Percentiles rank a stretch among this genome's conserved stretches.
These are phyloP conservation scores for Cynanchum wilfordii DNA, from an alignment of 257 asterid species.

Conservation along the genomic window DNA sequence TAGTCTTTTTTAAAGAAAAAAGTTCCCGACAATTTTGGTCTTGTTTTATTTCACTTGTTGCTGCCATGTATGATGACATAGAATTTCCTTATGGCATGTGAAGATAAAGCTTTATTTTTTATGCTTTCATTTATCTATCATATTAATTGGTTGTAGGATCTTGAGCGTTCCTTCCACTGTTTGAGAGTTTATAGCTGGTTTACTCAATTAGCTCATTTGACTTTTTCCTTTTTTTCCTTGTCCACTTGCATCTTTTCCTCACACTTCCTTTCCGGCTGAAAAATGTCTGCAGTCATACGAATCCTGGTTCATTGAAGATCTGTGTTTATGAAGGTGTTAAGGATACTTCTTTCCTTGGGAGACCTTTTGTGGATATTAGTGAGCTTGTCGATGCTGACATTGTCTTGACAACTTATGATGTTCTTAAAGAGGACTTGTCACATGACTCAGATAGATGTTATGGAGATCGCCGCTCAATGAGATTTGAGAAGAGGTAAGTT, in stretches of 20 bases:
- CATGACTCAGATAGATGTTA: slow-evolving; percentile 94
- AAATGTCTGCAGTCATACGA: slow-evolving; percentile 64
- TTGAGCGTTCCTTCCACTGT: neutral
- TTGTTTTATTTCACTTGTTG: too few species aligned
- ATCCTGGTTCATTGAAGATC: slow-evolving; percentile 56
- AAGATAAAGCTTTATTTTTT: neutral
- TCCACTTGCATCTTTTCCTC: neutral
- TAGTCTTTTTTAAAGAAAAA: too few species aligned
- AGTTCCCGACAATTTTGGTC: too few species aligned
- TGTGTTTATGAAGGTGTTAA: slow-evolving; percentile 80
- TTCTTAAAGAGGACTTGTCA: slow-evolving; percentile 88
- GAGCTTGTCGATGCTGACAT: slow-evolving; percentile 76
- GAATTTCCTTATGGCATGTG: neutral
- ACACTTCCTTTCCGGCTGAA: slow-evolving; percentile 9
- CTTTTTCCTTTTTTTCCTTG: neutral
- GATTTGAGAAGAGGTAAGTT: slow-evolving; percentile 76
- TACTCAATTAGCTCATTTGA: neutral
- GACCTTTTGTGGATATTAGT: slow-evolving; percentile 46
- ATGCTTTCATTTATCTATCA: slow-evolving; percentile 6
- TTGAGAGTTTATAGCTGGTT: neutral
- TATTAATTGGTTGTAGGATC: neutral
- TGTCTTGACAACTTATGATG: slow-evolving; percentile 87
- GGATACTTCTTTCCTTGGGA: slow-evolving; percentile 44
- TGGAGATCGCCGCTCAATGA: slow-evolving; percentile 86
- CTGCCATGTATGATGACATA: neutral